phyloP scores from a whole-genome alignment of 169 alveolate species.

The Eimeria maxima region DNA sequence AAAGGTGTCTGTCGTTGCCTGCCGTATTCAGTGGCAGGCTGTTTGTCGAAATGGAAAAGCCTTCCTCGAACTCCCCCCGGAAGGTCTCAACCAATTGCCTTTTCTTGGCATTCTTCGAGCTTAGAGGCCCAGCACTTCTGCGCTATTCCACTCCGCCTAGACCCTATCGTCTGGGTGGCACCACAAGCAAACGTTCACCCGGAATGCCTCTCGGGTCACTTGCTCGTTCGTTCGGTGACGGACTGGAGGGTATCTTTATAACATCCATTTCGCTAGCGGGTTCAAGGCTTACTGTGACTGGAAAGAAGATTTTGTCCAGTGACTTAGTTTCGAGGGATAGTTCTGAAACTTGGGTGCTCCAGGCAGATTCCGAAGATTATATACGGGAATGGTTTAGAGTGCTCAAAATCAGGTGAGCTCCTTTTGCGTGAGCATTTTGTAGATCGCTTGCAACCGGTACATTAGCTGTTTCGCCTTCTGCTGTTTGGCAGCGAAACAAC shows the following conservation, averaged over 20 bases:
- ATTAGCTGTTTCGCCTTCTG: background rate
- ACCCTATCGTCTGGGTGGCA: background rate
- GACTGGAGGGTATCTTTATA: slow-evolving; percentile 41
- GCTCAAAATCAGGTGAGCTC: slow-evolving; percentile 59
- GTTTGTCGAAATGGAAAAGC: slow-evolving; percentile 33
- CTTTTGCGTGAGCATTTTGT: background rate
- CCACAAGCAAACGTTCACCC: background rate
- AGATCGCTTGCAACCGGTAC: background rate
- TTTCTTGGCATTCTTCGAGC: slow-evolving; percentile 42
- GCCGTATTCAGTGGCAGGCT: slow-evolving; percentile 69
- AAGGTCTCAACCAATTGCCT: background rate
- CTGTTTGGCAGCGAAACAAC: background rate
- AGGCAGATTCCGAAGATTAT: slow-evolving; percentile 51
- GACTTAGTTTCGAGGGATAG: slow-evolving; percentile 4
- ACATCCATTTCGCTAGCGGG: slow-evolving; percentile 5
- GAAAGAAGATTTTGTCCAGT: slow-evolving; percentile 39
- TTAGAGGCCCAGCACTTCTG: slow-evolving; percentile 63
- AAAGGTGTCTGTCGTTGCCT: slow-evolving; percentile 55
- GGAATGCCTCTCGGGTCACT: slow-evolving; percentile 19
- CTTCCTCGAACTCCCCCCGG: background rate
- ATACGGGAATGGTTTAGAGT: slow-evolving; percentile 68
- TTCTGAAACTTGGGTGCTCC: slow-evolving; percentile 66
- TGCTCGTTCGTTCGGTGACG: slow-evolving; percentile 52
- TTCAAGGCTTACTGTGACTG: slow-evolving; percentile 25
- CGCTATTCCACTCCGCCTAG: slow-evolving; percentile 53